Base-by-base conservation (phyloP, 371 early-diverging fungal genomes). In the Mucor circinelloides region DNA sequence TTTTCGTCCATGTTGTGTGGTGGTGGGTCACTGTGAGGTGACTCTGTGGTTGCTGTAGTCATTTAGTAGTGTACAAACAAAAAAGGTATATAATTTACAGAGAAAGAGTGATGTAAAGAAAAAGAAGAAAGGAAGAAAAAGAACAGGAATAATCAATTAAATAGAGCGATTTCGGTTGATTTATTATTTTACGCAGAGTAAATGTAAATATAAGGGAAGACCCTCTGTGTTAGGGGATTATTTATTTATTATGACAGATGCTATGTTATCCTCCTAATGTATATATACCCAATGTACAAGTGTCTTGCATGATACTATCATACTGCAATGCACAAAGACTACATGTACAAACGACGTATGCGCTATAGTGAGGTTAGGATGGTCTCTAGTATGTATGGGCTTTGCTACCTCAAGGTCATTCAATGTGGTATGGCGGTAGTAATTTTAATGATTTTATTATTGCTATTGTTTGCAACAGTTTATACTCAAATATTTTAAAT, bases 191-290 rank as follows among this genome's bases (percentile, higher is more conserved):
- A 57, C 17, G 40, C 52, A 60, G 60, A 60, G 60, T 10, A 60
- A 60, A 60, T 60, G 60, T 21, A 52, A 63, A 56, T 58, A 65
- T 57, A 64, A 56, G 40, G 40, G 55, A 61, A 34, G 61, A 46
- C 36, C 58, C 23, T 57, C 56, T 42, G 56, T 63, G 42, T 63
- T 63, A 62, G 68, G 68, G 68, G 62, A 64, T 57, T 57, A 57
- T 58, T 38, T 55, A 40, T 61, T 38, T 55, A 38, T 60, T 67
- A 61, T 67, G 67, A 56, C 62, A 61, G 30, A 55, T 44, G 15
- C 30, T 34, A 21, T 60, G 59, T 63, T 44, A 63, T 57, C 50
- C 63, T 63, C 50, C 62, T 67, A 54, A 42, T 40, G 36, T 36
- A 30, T 30, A 30, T 30, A 30, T 7, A 44, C 44, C 17, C 19